Conservation (phyloP, 768 basidiomycete species). For the Naganishia friedmannii region DNA sequence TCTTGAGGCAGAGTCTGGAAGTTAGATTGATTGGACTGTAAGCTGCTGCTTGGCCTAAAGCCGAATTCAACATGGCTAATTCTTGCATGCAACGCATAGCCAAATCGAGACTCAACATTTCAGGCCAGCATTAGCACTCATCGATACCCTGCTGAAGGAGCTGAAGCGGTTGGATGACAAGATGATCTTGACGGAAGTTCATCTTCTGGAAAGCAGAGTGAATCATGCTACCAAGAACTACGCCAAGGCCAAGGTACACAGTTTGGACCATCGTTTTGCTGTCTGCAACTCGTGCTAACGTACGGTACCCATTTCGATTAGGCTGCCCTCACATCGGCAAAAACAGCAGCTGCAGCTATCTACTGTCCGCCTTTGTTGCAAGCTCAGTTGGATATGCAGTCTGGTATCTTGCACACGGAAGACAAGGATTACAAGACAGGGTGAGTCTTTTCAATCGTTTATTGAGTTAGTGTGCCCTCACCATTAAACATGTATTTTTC, state of each 20-base stretch:
- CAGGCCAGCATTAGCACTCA: slow-evolving; percentile 73
- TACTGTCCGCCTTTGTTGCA: slow-evolving; percentile 78
- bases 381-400: slow-evolving; percentile 62
- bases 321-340: slow-evolving; percentile 83
- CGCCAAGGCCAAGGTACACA: slow-evolving; percentile 75
- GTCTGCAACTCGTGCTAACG: neutral
- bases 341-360: slow-evolving; percentile 91
- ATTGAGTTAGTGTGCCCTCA: no score
- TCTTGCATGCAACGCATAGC: slow-evolving; percentile 31
- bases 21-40: slow-evolving; percentile 73
- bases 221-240: slow-evolving; percentile 86
- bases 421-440: slow-evolving; percentile 97
- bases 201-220: slow-evolving; percentile 85
- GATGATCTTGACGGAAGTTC: slow-evolving; percentile 94
- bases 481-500: no score
- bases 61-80: neutral
- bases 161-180: slow-evolving; percentile 93
- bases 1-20: slow-evolving; percentile 90
- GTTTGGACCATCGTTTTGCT: neutral
- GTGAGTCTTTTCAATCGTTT: slow-evolving; percentile 37
- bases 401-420: slow-evolving; percentile 85
- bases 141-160: slow-evolving; percentile 84
- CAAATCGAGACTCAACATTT: slow-evolving; percentile 69
- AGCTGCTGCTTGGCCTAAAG: slow-evolving; percentile 28
- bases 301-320: slow-evolving; percentile 42